phyloP scores from a whole-genome alignment of 805 yeast genomes.

The Starmerella sirachaensis region DNA sequence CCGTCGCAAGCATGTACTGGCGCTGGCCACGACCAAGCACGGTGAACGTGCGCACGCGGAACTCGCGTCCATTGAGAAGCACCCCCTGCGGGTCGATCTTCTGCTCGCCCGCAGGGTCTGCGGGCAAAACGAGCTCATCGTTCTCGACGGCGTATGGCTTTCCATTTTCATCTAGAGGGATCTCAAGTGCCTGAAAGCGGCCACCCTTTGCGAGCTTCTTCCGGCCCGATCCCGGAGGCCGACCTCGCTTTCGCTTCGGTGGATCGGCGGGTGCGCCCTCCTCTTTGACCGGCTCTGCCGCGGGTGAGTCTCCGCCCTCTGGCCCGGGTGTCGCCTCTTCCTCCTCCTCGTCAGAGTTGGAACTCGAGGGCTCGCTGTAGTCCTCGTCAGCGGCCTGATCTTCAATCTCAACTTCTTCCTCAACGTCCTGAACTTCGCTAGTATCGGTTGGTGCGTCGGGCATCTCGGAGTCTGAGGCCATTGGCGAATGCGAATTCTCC shows the following conservation, averaged over 20 bases:
- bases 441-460: too few species aligned
- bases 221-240: constrained; percentile 23
- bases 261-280: constrained; percentile 12
- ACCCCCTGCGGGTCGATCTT: constrained; percentile 61
- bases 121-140: constrained; percentile 69
- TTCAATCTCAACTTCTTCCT: constrained; percentile 14
- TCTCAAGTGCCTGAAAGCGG: constrained; percentile 19
- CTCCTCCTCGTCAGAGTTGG: constrained; percentile 11
- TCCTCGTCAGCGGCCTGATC: constrained; percentile 14
- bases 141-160: constrained; percentile 48
- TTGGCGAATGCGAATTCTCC: too few species aligned
- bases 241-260: constrained; percentile 22
- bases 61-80: constrained; percentile 60
- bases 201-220: constrained; percentile 15
- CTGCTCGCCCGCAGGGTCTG: constrained; percentile 64
- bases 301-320: constrained; percentile 1
- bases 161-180: constrained; percentile 55
- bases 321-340: constrained; percentile 12
- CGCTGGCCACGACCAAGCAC: constrained; percentile 49
- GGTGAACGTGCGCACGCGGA: constrained; percentile 40
- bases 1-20: constrained; percentile 83
- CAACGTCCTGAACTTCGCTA: constrained; percentile 9
- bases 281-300: constrained; percentile 6
- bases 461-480: too few species aligned
- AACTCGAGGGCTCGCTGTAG: too few species aligned